Evolutionary conservation across 2,329 filamentous ascomycete genomes (phyloP).

Genomic region (Pseudogymnoascus verrucosus): DNA sequence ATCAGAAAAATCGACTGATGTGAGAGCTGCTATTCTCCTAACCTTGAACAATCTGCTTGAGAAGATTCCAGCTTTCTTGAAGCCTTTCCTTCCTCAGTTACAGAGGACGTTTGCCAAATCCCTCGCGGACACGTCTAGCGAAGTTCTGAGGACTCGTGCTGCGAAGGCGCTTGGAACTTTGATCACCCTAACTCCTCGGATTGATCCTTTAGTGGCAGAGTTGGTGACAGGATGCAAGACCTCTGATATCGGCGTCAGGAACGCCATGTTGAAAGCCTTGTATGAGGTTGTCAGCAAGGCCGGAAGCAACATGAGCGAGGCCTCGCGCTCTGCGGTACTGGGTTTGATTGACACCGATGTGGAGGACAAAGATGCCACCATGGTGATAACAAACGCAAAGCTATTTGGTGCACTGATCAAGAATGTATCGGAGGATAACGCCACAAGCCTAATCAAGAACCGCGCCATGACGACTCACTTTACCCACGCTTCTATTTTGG

Average conservation of each 20-base stretch:
- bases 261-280: slow-evolving; percentile 92
- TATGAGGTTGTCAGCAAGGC: slow-evolving; percentile 96
- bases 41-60: slow-evolving; percentile 92
- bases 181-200: slow-evolving; percentile 89
- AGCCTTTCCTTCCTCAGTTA: slow-evolving; percentile 93
- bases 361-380: slow-evolving; percentile 65
- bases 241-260: slow-evolving; percentile 74
- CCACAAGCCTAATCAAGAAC: slow-evolving; percentile 51
- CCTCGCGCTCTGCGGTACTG: slow-evolving; percentile 77
- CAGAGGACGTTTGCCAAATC: slow-evolving; percentile 97
- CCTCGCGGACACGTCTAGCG: slow-evolving; percentile 85
- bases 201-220: slow-evolving; percentile 88
- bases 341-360: slow-evolving; percentile 79
- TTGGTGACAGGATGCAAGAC: slow-evolving; percentile 95
- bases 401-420: slow-evolving; percentile 84
- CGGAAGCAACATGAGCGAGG: slow-evolving; percentile 87
- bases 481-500: slow-evolving; percentile 71
- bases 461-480: slow-evolving; percentile 72
- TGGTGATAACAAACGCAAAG: slow-evolving; percentile 84
- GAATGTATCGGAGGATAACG: slow-evolving; percentile 68
- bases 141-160: slow-evolving; percentile 76
- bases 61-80: slow-evolving; percentile 91
- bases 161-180: slow-evolving; percentile 90
- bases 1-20: slow-evolving; percentile 89
- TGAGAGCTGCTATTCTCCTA: slow-evolving; percentile 88